These are phyloP conservation scores for Dionaea muscipula DNA, from an alignment of 179 eudicot genomes.

Conservation along the genomic window DNA sequence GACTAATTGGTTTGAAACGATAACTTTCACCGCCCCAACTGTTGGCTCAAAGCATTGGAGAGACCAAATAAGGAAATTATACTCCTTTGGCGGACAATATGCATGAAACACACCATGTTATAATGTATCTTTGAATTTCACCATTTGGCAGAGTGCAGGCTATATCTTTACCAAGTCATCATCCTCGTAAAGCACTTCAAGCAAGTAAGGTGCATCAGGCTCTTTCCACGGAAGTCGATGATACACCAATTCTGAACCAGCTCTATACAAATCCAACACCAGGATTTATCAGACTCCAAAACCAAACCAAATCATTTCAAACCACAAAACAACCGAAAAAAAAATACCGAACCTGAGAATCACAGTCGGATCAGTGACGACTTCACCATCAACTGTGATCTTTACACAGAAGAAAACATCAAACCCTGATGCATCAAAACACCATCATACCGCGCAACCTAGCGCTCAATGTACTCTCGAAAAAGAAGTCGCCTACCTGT, in stretches of 20 bases:
- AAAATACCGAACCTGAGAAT: slow-evolving; percentile 40
- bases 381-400: slow-evolving; percentile 54
- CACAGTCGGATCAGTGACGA: slow-evolving; percentile 44
- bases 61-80: too few relatives aligned
- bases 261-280: slow-evolving; percentile 24
- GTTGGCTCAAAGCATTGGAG: too few relatives aligned
- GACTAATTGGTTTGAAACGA: too few relatives aligned
- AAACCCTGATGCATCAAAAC: not conserved
- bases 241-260: slow-evolving; percentile 52
- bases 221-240: slow-evolving; percentile 87
- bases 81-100: too few relatives aligned
- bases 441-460: not conserved
- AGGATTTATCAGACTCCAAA: not conserved
- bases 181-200: slow-evolving; percentile 74
- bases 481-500: slow-evolving; percentile 33
- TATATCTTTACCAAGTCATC: slow-evolving; percentile 55
- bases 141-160: not conserved
- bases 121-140: too few relatives aligned
- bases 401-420: slow-evolving; percentile 20
- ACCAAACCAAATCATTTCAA: not conserved
- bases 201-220: slow-evolving; percentile 70
- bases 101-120: too few relatives aligned
- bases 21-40: too few relatives aligned
- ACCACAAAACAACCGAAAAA: not conserved
- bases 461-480: not conserved